phyloP scores from a whole-genome alignment of 148 eudicot species.

The Selenicereus undatus region DNA sequence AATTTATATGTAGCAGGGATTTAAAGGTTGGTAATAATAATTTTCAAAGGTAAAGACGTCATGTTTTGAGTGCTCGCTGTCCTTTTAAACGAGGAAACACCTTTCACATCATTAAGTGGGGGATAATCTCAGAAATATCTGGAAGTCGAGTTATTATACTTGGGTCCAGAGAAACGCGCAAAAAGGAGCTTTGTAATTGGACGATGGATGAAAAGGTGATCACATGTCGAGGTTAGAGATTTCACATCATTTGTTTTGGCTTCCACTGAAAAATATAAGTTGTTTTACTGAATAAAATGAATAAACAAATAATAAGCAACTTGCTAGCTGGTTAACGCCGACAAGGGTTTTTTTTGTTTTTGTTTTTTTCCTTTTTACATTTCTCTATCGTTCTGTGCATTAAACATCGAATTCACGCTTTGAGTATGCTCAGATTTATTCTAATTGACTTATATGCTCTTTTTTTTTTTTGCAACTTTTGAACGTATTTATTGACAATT shows the following conservation, averaged over 20 bases:
- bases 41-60: not conserved
- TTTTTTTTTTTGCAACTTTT: too few relatives aligned
- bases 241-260: not conserved
- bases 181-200: not conserved
- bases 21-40: not conserved
- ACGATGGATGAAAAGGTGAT: not conserved
- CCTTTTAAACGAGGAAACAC: not conserved
- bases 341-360: not conserved
- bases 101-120: not conserved
- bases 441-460: not conserved
- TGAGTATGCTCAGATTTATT: too few relatives aligned
- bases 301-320: not conserved
- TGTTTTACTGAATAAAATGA: too few relatives aligned
- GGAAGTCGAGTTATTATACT: not conserved
- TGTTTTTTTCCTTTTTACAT: too few relatives aligned
- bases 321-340: not conserved
- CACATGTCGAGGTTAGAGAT: not conserved
- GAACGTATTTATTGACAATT: not conserved
- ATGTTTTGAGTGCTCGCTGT: too few relatives aligned
- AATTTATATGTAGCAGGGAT: too few relatives aligned
- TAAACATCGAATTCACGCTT: not conserved
- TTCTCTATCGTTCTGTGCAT: not conserved
- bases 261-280: not conserved
- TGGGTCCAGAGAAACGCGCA: not conserved
- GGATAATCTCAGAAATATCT: not conserved